These are phyloP conservation scores for Lachnellula hyalina DNA, from an alignment of 2,329 filamentous ascomycete species.

Conservation along the genomic window DNA sequence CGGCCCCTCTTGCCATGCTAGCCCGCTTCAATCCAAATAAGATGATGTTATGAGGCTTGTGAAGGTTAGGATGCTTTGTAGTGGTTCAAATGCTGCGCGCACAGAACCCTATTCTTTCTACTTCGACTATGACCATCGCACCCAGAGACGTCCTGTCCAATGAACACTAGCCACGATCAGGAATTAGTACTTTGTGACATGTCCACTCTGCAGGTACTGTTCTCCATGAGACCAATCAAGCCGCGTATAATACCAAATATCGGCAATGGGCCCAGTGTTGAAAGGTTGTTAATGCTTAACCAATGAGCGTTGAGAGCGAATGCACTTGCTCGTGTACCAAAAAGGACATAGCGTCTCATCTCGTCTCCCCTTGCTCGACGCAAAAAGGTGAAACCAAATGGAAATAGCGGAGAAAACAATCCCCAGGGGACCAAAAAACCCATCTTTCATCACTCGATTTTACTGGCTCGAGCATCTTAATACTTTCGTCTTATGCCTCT, in stretches of 20 bases:
- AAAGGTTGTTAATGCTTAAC: neutral
- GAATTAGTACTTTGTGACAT: neutral
- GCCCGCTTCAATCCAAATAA: neutral
- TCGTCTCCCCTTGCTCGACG: conserved; percentile 3
- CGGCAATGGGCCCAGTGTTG: neutral
- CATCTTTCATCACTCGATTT: conserved; percentile 6
- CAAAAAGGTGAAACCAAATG: conserved; percentile 18
- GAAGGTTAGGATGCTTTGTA: neutral
- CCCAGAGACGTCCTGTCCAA: conserved; percentile 7
- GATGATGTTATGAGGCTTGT: neutral
- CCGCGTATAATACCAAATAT: neutral
- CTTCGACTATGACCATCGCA: conserved; percentile 5
- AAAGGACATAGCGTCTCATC: neutral
- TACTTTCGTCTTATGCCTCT: conserved; percentile 17
- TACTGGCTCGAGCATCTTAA: conserved; percentile 13
- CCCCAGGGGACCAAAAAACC: conserved; percentile 7
- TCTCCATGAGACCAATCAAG: neutral
- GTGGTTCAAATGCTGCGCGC: conserved; percentile 3
- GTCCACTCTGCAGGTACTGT: neutral
- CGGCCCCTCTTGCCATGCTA: neutral
- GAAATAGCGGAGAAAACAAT: conserved; percentile 16
- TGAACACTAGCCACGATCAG: conserved; percentile 12
- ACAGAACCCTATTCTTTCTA: neutral
- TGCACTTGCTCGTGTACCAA: neutral
- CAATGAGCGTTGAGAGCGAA: neutral